A percentile compares a stretch with the other conserved stretches of the same genome.
phyloP scores from a whole-genome alignment of 768 basidiomycete species.

The Roridomyces roridus region DNA sequence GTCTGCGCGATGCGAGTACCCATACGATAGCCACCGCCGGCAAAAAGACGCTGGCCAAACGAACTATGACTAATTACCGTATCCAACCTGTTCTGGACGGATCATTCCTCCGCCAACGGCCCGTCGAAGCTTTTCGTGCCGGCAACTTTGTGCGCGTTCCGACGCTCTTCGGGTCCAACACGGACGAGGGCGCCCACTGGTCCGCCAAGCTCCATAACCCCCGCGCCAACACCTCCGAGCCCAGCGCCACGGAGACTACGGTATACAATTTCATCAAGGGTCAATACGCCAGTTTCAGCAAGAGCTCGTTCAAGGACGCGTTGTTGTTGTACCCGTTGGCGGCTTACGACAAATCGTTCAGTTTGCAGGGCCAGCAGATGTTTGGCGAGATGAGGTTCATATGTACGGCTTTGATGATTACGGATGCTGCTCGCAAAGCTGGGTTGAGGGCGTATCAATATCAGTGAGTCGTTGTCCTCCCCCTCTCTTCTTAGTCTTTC shows the following conservation, averaged over 20 bases:
- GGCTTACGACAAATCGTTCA: constrained; percentile 39
- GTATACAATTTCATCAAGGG: constrained; percentile 49
- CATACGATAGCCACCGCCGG: constrained; percentile 40
- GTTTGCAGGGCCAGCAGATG: constrained; percentile 50
- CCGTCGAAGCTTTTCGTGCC: constrained; percentile 45
- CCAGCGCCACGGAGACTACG: constrained; percentile 42
- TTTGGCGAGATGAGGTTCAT: constrained; percentile 52
- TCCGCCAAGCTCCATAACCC: constrained; percentile 40
- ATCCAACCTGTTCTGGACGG: constrained; percentile 47
- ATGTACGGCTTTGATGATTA: constrained; percentile 46
- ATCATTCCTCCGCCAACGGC: constrained; percentile 38
- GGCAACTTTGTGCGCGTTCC: constrained; percentile 46
- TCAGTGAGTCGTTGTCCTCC: constrained; percentile 35
- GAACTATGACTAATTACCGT: constrained; percentile 40
- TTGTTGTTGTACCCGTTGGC: constrained; percentile 41
- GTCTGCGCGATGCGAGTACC: constrained; percentile 38
- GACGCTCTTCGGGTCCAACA: constrained; percentile 51
- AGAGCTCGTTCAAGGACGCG: constrained; percentile 36
- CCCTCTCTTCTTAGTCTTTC: not conserved
- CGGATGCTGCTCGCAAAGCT: constrained; percentile 27
- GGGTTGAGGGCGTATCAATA: constrained; percentile 39
- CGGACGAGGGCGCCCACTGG: constrained; percentile 50
- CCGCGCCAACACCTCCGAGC: constrained; percentile 44
- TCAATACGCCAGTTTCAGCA: constrained; percentile 41
- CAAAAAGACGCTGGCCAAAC: constrained; percentile 34